These are phyloP conservation scores for Trichophyton simii DNA, from an alignment of 2,329 filamentous ascomycete species.

Conservation along the genomic window DNA sequence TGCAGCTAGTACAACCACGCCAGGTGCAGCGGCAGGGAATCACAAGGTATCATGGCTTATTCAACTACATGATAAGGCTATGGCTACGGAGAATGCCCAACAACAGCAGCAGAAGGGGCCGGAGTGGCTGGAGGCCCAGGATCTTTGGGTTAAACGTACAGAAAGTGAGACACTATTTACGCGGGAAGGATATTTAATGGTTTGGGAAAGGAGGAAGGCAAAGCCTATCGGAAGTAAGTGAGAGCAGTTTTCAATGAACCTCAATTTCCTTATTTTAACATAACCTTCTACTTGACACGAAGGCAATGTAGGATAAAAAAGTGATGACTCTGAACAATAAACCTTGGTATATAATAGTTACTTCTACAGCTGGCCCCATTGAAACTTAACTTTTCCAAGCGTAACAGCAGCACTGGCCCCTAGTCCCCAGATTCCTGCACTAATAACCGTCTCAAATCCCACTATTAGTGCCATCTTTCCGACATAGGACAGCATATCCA, in stretches of 20 bases:
- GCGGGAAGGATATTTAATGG: conserved; percentile 87
- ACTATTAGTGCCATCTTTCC: conserved; percentile 27
- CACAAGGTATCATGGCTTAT: conserved; percentile 94
- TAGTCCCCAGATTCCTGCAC: conserved; percentile 27
- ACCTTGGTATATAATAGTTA: neutral
- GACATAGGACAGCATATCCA: conserved; percentile 24
- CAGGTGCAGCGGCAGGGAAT: conserved; percentile 69
- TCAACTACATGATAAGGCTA: conserved; percentile 68
- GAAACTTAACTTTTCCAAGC: conserved; percentile 30
- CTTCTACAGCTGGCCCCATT: conserved; percentile 23
- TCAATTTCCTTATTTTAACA: neutral
- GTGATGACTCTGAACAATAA: neutral
- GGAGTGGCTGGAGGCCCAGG: conserved; percentile 88
- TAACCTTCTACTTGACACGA: neutral
- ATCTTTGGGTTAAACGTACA: conserved; percentile 81
- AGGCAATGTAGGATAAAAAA: neutral
- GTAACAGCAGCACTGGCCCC: conserved; percentile 26
- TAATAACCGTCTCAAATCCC: conserved; percentile 27
- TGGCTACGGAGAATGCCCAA: conserved; percentile 27
- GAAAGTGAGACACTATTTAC: conserved; percentile 83
- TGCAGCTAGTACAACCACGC: conserved; percentile 19
- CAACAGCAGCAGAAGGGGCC: conserved; percentile 39
- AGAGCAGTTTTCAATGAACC: neutral
- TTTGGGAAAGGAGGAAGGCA: conserved; percentile 73
- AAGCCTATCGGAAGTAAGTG: conserved; percentile 5